Base-by-base conservation (phyloP, 495 filamentous ascomycete genomes). In the Saxophila tyrrhenica region DNA sequence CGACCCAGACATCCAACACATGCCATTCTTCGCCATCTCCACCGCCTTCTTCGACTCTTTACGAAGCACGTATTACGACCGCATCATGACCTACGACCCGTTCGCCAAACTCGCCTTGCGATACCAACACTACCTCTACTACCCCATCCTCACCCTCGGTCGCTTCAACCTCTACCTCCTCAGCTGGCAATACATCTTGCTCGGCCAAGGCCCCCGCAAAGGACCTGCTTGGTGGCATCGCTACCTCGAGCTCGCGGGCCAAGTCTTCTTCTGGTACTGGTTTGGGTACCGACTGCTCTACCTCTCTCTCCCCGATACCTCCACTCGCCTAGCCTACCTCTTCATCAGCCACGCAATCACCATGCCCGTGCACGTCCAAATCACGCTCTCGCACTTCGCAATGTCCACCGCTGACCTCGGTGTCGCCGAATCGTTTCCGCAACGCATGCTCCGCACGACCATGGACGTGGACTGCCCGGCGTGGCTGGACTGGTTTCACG, bases 401-500 rank as follows among this genome's bases (percentile, higher is more conserved):
- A 98, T 97, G 92, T 89, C 83, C 58, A 97, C 92, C 0, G 79
- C 88, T 8, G 92, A 97, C 62, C 73, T 95, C 23, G 92, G 92
- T 0, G 75, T 83, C 2, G 73, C 82, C 52, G 92, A 98, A 70
- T 91, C 85, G 15, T 98, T 97, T 67, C 83, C 92, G 1, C 92
- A 98, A 72, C 89, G 85, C 69, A 95, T 95, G 90, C 76, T 96
- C 47, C 79, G 92, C 54, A 98, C 92, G 9, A 96, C 92, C 9
- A 96, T 96, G 92, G 92, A 98, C 56, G 85, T 98, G 19, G 91
- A 95, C 65, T 98, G 92, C 65, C 87, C 92, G 1, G 73, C 81
- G 23, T 98, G 92, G 92, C 75, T 98, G n/a, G 92, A 98, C 64
- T 96, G 94, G 67, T 78, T 98, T 67, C 92, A 98, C 62, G 92